Percentiles rank a stretch among this genome's conserved stretches.
Evolutionary conservation across 768 basidiomycete genomes (phyloP).

Genomic region (Butyriboletus loyo): DNA sequence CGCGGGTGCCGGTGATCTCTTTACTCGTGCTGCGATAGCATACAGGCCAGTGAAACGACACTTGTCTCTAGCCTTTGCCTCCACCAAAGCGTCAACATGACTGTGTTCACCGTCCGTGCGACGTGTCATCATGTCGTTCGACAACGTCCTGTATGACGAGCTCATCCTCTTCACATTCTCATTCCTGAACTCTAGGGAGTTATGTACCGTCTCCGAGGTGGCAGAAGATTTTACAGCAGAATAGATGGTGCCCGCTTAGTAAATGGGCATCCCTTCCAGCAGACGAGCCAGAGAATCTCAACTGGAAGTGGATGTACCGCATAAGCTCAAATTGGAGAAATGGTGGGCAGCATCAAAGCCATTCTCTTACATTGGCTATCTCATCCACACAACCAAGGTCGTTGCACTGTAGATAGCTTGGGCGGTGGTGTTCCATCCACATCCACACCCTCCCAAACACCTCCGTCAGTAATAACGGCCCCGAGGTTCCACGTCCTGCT

Average conservation of each 20-base stretch:
- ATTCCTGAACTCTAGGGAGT: conserved; percentile 60
- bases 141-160: conserved; percentile 68
- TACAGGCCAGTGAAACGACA: conserved; percentile 40
- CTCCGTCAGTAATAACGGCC: not conserved
- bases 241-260: conserved; percentile 58
- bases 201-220: conserved; percentile 68
- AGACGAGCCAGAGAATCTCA: conserved; percentile 33
- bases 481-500: conserved; percentile 46
- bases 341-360: conserved; percentile 43
- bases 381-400: conserved; percentile 46
- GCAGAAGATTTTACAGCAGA: conserved; percentile 55
- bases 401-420: conserved; percentile 49
- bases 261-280: conserved; percentile 39
- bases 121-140: conserved; percentile 39
- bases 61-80: conserved; percentile 51
- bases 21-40: conserved; percentile 33
- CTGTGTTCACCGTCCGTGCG: conserved; percentile 8
- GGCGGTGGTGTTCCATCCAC: conserved; percentile 6
- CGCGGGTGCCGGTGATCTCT: no score
- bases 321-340: conserved; percentile 80
- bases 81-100: conserved; percentile 55
- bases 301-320: conserved; percentile 88
- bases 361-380: conserved; percentile 14
- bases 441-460: not conserved
- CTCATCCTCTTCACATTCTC: conserved; percentile 73